A percentile compares a stretch with the other conserved stretches of the same genome.
These are phyloP conservation scores for Trypanosoma rangeli DNA, from an alignment of 208 protist genomes.

Conservation along the genomic window DNA sequence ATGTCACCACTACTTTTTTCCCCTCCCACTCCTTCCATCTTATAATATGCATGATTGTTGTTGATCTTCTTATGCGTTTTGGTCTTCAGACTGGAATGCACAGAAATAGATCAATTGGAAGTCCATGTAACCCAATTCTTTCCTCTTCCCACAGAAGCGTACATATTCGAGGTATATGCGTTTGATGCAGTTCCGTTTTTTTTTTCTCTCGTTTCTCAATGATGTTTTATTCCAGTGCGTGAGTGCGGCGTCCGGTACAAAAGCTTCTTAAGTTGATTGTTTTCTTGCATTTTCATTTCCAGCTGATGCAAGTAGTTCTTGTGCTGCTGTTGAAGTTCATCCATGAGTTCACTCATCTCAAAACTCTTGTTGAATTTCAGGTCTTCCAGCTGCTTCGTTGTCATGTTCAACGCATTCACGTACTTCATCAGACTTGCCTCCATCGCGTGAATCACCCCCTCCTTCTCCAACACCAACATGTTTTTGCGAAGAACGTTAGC, in stretches of 20 bases:
- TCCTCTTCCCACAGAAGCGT: neutral
- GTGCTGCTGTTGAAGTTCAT: constrained; percentile 53
- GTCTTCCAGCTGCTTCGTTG: constrained; percentile 50
- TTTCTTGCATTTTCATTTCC: constrained; percentile 49
- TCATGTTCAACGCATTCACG: constrained; percentile 54
- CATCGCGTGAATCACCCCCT: constrained; percentile 74
- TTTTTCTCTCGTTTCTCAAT: constrained; percentile 4
- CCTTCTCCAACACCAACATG: constrained; percentile 91
- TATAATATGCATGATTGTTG: neutral
- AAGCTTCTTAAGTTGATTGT: constrained; percentile 50
- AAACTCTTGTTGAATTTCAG: constrained; percentile 40
- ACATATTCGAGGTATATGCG: neutral
- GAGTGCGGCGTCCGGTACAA: constrained; percentile 7
- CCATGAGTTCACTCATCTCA: constrained; percentile 47
- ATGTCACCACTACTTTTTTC: neutral
- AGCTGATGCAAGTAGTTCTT: constrained; percentile 41
- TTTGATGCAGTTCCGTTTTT: constrained; percentile 8
- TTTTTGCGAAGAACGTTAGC: constrained; percentile 84
- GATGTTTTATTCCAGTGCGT: constrained; percentile 7
- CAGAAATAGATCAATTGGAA: neutral
- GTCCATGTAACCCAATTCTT: neutral
- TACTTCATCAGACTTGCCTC: constrained; percentile 67
- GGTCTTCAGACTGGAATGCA: neutral
- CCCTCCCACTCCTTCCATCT: constrained; percentile 3
- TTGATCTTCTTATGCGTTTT: too few species aligned